Base-by-base conservation (phyloP, 1,139 yeast species). In the Zygosaccharomyces sapae region DNA sequence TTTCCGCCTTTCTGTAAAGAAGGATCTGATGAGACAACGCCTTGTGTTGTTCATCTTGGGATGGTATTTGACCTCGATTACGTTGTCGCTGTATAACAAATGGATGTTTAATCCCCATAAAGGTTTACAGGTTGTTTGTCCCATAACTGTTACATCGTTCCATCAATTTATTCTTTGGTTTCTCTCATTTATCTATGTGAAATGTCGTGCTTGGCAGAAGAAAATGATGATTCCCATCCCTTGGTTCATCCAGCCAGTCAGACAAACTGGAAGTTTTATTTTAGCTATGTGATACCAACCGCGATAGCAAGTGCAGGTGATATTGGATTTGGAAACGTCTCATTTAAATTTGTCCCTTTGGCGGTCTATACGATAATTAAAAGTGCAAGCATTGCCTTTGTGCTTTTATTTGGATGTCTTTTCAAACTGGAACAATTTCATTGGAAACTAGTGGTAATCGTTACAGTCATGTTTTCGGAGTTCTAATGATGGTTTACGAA, bases 341-440 rank as follows among this genome's bases (percentile, higher is more conserved):
- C 96, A 33, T 78, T 90, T 58, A 75, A 83, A 54, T 81, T 77
- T 63, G 86, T 92, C 42, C 80, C 96, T 2, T 74, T 92, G 52
- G 81, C 92, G 22, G 77, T 90, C 45, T 92, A 90, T 67, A 90
- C 97, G n/a, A 89, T 87, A 86, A 80, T 89, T 55, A 92, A 89
- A 63, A 85, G 96, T 0, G 81, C 90, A 5, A 80, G 92, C 22
- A 74, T 90, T 46, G 86, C 89, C 34, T 92, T 92, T 73, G 97
- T 92, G 29, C 71, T 92, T 27, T 59, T 90, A 22, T 92, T 94
- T 72, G 92, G 97, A 10, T 79, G 92, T 36, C 56, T 90, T 33
- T 86, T 92, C 64, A 76, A 77, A 52, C 71, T 92, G 45, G 98
- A 92, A 63, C 73, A 70, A 53, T 81, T 88, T 55, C 79, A 85